A percentile compares a stretch with the other conserved stretches of the same genome.
Evolutionary conservation across 129 eudicot species (phyloP).

Genomic region (Heracleum sosnowskyi): DNA sequence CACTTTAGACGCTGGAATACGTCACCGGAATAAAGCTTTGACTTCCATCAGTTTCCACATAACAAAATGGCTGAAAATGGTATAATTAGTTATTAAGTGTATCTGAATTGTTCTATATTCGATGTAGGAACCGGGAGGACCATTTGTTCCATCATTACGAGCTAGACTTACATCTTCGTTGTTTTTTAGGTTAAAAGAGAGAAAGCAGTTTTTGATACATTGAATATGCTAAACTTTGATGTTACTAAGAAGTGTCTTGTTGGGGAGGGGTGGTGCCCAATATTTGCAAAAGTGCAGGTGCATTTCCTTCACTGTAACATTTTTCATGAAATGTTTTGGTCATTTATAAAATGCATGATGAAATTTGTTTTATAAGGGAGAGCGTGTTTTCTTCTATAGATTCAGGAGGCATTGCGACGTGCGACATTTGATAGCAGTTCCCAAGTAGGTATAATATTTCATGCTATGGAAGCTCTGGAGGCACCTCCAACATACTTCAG

Average conservation of each 20-base stretch:
- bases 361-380: background rate
- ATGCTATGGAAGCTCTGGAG: slow-evolving; percentile 75
- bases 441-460: slow-evolving; percentile 93
- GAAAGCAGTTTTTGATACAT: slow-evolving; percentile 86
- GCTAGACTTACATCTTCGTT: slow-evolving; percentile 6
- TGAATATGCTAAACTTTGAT: slow-evolving; percentile 94
- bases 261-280: slow-evolving; percentile 99
- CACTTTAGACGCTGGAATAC: slow-evolving; percentile 85
- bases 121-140: background rate
- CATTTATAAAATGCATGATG: background rate
- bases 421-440: slow-evolving; percentile 95
- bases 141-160: background rate
- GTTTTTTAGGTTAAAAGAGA: slow-evolving; percentile 82
- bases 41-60: slow-evolving; percentile 61
- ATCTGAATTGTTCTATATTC: background rate
- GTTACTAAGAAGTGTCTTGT: slow-evolving; percentile 98
- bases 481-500: slow-evolving; percentile 96
- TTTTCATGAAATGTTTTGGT: background rate
- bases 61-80: slow-evolving; percentile 76
- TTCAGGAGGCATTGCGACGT: slow-evolving; percentile 90
- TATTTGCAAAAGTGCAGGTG: slow-evolving; percentile 87
- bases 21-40: slow-evolving; percentile 75
- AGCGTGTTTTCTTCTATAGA: slow-evolving; percentile 29
- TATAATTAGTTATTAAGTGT: slow-evolving; percentile 21
- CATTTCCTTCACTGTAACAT: slow-evolving; percentile 1